Base-by-base conservation (phyloP, 2,329 filamentous ascomycete genomes). In the Fusarium luffae region DNA sequence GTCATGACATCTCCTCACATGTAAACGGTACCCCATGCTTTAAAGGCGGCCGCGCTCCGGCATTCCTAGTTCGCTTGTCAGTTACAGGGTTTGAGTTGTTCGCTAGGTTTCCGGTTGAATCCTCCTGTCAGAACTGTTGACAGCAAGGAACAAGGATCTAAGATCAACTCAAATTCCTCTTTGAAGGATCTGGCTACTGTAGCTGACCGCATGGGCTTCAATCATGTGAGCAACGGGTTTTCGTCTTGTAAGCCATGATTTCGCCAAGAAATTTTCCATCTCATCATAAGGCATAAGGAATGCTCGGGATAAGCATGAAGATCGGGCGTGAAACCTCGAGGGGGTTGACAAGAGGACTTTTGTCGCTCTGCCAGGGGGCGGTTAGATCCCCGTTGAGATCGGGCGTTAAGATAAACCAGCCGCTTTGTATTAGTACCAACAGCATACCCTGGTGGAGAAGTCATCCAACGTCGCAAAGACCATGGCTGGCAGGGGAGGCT, bases 401-500 rank as follows among this genome's bases (percentile, higher is more conserved):
- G 46, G 57, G 63, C 54, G 67, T 59, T 68, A 60, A 68, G 59
- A 68, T 65, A 52, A 55, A 52, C 64, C 56, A 41, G 40, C 46
- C 27, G 28, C 28, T 30, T 30, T 30, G 28, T 13, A 30, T 13
- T 13, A 30, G 28, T 30, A 30, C 28, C 12, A 30, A 30, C 28
- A 30, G 28, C 28, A 28, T 28, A 30, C 12, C 28, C 28, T 30
- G 28, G 44, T 62, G 42, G 54, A 63, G 42, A 68, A 64, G 43
- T 51, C 68, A 70, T 68, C 58, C 54, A 37, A 54, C 34, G 47
- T 62, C 32, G 43, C 40, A 25, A 25, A 30, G 41, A 32, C 48
- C 50, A 37, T 42, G 58, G n/a, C 43, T 23, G 51, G 23, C 49
- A 51, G 34, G 11, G 34, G 34, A 37, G 30, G 19, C 27, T 37